Base-by-base conservation (phyloP, 2,329 filamentous ascomycete species). In the Hymenoscyphus linearis region DNA sequence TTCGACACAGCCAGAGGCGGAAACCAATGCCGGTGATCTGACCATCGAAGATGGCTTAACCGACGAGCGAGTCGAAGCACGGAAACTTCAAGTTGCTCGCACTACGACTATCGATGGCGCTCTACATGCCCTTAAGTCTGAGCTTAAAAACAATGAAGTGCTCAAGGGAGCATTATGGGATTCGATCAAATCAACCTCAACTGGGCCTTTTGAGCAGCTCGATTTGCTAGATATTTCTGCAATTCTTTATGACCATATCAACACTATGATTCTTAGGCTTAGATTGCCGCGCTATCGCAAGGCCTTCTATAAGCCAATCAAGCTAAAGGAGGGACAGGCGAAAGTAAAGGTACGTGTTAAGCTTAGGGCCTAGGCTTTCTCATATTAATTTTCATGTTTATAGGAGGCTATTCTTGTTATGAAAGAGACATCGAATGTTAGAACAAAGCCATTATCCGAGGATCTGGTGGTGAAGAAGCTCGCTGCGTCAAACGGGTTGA, bases 221-320 rank as follows among this genome's bases (percentile, higher is more conserved):
- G 79, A 80, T 65, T 66, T 84, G 12, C 69, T 84, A 40, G 79
- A 83, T 64, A 74, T 84, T 37, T 82, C 81, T 67, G 74, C 75
- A 36, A 71, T 80, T 54, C 73, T 85, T 62, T 82, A 82, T 62
- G 77, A 79, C 16, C 73, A 78, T n/a, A 76, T 80, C 22, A 74
- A 77, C 55, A 76, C 77, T 6, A 69, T 83, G 55, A 67, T 78
- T 34, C 65, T 84, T 40, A 79, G 75, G 16, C 70, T 84, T 61
- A 76, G 76, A 59, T 76, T 78, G 59, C 80, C 80, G 50, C 77
- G 73, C 12, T 76, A 75, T 67, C 82, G 79, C 78, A 76, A 70
- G 36, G 77, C 74, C 60, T 71, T 64, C 58, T 60, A 75, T 61
- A 58, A 72, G 57, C 18, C 44, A 50, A 25, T 18, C 22, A 50